These are phyloP conservation scores for Malus orientalis DNA, from an alignment of 306 rosid species.

Conservation along the genomic window DNA sequence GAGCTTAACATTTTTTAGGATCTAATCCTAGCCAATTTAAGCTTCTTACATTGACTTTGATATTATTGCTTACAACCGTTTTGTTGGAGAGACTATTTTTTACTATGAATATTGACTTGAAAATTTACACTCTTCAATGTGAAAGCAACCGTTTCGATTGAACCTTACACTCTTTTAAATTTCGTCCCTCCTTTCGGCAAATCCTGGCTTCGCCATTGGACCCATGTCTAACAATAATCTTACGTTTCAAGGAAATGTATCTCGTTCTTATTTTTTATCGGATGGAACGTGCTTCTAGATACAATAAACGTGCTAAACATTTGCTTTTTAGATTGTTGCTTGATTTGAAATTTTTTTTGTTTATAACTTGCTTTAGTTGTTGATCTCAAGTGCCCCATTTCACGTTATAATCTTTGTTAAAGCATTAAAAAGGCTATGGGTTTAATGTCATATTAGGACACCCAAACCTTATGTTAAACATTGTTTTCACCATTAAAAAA, in stretches of 20 bases:
- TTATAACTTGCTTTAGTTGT: neutral
- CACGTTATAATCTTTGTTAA: neutral
- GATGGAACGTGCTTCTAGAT: neutral
- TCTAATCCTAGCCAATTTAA: too few relatives aligned
- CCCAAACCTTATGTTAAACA: neutral
- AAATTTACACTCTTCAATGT: too few relatives aligned
- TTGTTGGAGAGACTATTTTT: too few relatives aligned
- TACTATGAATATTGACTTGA: too few relatives aligned
- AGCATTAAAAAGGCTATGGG: neutral
- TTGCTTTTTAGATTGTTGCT: neutral
- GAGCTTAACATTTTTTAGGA: too few relatives aligned
- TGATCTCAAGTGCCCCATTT: neutral
- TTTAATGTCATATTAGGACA: neutral
- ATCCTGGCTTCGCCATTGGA: too few relatives aligned
- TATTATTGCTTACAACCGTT: too few relatives aligned
- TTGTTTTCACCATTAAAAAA: neutral
- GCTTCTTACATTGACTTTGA: too few relatives aligned
- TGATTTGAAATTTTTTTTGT: neutral
- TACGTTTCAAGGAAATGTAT: neutral
- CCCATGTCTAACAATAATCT: neutral
- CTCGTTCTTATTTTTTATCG: neutral
- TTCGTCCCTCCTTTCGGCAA: accelerated
- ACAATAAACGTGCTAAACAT: neutral
- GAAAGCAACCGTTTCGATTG: too few relatives aligned
- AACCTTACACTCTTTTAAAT: too few relatives aligned